A percentile compares a stretch with the other conserved stretches of the same genome.
Evolutionary conservation across 192 early-diverging fungal genomes (phyloP).

Genomic region (Rhizophagus sp.): DNA sequence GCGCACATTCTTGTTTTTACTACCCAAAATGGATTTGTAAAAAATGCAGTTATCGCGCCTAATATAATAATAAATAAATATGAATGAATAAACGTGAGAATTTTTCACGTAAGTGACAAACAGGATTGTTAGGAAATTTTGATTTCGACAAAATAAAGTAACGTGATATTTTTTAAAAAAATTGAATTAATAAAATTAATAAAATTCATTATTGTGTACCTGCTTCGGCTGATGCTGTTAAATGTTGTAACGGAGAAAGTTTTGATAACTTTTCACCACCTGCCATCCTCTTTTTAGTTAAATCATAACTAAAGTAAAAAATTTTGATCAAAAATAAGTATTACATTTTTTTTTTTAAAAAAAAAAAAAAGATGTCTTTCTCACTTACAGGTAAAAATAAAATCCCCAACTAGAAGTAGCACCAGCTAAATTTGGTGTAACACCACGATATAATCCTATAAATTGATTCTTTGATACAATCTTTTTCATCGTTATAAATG

Average conservation of each 20-base stretch:
- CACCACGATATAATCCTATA: slow-evolving; percentile 86
- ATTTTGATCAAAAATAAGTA: not conserved
- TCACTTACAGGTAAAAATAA: slow-evolving; percentile 92
- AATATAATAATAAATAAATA: not conserved
- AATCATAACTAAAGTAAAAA: slow-evolving; percentile 48
- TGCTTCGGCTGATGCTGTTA: slow-evolving; percentile 77
- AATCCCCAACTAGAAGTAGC: slow-evolving; percentile 92
- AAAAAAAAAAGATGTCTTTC: slow-evolving; percentile 27
- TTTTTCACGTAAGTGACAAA: too few species aligned
- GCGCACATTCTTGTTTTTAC: slow-evolving; percentile 86
- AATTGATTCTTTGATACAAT: slow-evolving; percentile 64
- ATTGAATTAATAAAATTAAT: not conserved
- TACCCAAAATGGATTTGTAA: slow-evolving; percentile 83
- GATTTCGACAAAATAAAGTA: not conserved
- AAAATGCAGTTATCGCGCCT: slow-evolving; percentile 68
- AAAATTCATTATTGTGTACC: slow-evolving; percentile 39
- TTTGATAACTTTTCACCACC: slow-evolving; percentile 50
- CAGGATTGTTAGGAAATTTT: too few species aligned
- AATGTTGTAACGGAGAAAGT: slow-evolving; percentile 75
- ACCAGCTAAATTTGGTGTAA: slow-evolving; percentile 88
- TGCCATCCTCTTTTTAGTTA: slow-evolving; percentile 68
- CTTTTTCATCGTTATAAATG: slow-evolving; percentile 59
- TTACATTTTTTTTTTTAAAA: not conserved
- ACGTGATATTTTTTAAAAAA: not conserved
- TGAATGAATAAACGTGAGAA: too few species aligned